These are phyloP conservation scores for Diaporthe australafricana DNA, from an alignment of 2,329 filamentous ascomycete genomes.

Conservation along the genomic window DNA sequence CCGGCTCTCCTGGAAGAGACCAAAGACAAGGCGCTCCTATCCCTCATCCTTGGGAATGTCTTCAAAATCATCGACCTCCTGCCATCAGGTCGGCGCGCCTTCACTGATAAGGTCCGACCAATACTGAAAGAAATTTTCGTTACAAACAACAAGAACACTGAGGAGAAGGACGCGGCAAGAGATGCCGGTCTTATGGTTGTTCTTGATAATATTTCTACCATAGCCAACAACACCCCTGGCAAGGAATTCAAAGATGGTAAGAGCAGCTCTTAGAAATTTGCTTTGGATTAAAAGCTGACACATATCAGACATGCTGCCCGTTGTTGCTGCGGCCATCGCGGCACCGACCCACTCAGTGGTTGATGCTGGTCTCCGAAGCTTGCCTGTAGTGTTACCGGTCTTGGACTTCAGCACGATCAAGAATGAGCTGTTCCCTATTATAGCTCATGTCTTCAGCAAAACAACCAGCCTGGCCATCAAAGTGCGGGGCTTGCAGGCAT, in stretches of 20 bases:
- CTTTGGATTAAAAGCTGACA: slow-evolving; percentile 23
- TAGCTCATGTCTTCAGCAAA: slow-evolving; percentile 89
- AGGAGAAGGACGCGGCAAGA: slow-evolving; percentile 83
- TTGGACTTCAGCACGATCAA: slow-evolving; percentile 98
- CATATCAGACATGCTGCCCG: slow-evolving; percentile 81
- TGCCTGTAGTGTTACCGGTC: slow-evolving; percentile 85
- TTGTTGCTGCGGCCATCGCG: slow-evolving; percentile 85
- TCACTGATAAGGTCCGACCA: slow-evolving; percentile 89
- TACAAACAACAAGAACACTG: slow-evolving; percentile 64
- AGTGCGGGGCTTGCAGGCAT: slow-evolving; percentile 89
- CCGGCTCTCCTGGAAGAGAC: slow-evolving; percentile 91
- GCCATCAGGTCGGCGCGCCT: slow-evolving; percentile 80
- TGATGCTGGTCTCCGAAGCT: slow-evolving; percentile 82
- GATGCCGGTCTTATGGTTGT: slow-evolving; percentile 94
- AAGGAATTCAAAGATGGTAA: slow-evolving; percentile 94
- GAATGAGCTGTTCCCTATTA: slow-evolving; percentile 93
- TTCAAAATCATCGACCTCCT: slow-evolving; percentile 89
- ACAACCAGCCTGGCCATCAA: slow-evolving; percentile 96
- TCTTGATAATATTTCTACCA: slow-evolving; percentile 81
- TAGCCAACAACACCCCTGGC: slow-evolving; percentile 84
- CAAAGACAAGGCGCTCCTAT: slow-evolving; percentile 89
- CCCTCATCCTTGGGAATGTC: slow-evolving; percentile 88
- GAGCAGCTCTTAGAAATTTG: slow-evolving; percentile 41
- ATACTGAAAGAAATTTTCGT: slow-evolving; percentile 86
- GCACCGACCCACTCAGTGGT: slow-evolving; percentile 90